Percentiles rank a stretch among this genome's conserved stretches.
Evolutionary conservation across 192 early-diverging fungal genomes (phyloP).

Genomic region (Gonapodya prolifera): DNA sequence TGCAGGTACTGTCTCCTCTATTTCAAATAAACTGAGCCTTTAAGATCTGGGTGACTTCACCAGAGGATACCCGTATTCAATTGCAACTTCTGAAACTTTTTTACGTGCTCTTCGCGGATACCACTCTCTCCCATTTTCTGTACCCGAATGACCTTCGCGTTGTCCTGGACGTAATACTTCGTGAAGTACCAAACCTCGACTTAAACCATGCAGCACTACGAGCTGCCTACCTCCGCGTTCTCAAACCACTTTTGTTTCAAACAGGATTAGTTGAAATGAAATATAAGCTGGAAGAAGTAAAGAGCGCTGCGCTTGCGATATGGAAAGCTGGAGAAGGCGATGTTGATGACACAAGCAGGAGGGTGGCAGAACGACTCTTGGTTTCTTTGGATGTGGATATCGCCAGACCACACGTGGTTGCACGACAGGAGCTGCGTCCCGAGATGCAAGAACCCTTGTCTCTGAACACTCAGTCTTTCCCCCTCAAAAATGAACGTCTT

Average conservation of each 20-base stretch:
- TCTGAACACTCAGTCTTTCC: neutral
- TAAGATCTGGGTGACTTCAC: too few species aligned
- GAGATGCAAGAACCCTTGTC: neutral
- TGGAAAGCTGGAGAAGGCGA: neutral
- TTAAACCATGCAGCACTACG: slow-evolving; percentile 53
- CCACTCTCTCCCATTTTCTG: slow-evolving; percentile 52
- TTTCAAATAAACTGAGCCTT: neutral
- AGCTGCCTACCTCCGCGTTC: slow-evolving; percentile 52
- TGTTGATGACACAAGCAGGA: neutral
- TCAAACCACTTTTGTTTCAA: slow-evolving; percentile 51
- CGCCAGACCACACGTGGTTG: neutral
- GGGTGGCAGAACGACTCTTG: neutral
- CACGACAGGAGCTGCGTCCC: neutral
- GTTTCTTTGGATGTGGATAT: neutral
- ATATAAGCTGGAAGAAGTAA: slow-evolving; percentile 31
- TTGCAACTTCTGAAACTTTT: slow-evolving; percentile 58
- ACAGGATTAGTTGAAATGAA: slow-evolving; percentile 25
- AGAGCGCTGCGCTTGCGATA: neutral
- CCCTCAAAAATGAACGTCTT: neutral
- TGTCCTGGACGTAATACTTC: slow-evolving; percentile 71
- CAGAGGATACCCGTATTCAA: slow-evolving; percentile 37
- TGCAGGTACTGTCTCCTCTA: slow-evolving; percentile 31
- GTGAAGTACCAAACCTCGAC: slow-evolving; percentile 65
- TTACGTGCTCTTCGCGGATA: slow-evolving; percentile 50
- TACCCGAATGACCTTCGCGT: slow-evolving; percentile 89